phyloP scores from a whole-genome alignment of 1,139 yeast species.

The Suhomyces taliae region DNA sequence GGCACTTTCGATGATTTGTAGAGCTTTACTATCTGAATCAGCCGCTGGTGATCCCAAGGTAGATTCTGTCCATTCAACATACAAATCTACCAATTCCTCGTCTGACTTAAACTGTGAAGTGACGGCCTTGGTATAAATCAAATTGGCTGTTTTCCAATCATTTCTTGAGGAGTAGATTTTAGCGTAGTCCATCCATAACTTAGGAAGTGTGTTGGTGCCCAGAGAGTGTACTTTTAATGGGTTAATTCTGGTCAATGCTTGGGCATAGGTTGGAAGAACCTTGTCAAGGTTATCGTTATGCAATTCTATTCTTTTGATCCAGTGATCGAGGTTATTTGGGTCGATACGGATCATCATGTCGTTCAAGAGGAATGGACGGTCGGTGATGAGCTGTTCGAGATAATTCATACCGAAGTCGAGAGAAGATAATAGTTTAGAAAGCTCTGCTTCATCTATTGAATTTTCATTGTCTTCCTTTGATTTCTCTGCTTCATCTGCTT shows the following conservation, averaged over 20 bases:
- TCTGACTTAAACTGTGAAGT: slow-evolving; percentile 67
- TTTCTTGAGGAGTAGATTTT: slow-evolving; percentile 55
- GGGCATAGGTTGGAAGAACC: slow-evolving; percentile 57
- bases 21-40: slow-evolving; percentile 52
- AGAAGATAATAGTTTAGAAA: slow-evolving; percentile 16
- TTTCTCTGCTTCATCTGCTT: slow-evolving; percentile 16
- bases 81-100: slow-evolving; percentile 66
- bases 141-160: slow-evolving; percentile 62
- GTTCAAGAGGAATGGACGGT: slow-evolving; percentile 57
- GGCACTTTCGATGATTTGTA: slow-evolving; percentile 53
- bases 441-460: background rate
- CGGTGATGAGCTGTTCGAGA: slow-evolving; percentile 56
- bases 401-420: slow-evolving; percentile 47
- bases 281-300: slow-evolving; percentile 37
- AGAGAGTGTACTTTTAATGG: slow-evolving; percentile 52
- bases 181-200: slow-evolving; percentile 74
- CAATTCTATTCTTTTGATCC: slow-evolving; percentile 63
- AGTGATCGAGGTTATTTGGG: slow-evolving; percentile 59
- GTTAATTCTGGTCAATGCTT: slow-evolving; percentile 67
- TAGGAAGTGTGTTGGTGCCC: slow-evolving; percentile 39
- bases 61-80: slow-evolving; percentile 73
- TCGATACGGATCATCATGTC: slow-evolving; percentile 68
- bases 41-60: slow-evolving; percentile 35
- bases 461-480: slow-evolving; percentile 11
- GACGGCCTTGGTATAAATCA: slow-evolving; percentile 63